Evolutionary conservation across 345 rosid genomes (phyloP).

Genomic region (Arabis alpina): DNA sequence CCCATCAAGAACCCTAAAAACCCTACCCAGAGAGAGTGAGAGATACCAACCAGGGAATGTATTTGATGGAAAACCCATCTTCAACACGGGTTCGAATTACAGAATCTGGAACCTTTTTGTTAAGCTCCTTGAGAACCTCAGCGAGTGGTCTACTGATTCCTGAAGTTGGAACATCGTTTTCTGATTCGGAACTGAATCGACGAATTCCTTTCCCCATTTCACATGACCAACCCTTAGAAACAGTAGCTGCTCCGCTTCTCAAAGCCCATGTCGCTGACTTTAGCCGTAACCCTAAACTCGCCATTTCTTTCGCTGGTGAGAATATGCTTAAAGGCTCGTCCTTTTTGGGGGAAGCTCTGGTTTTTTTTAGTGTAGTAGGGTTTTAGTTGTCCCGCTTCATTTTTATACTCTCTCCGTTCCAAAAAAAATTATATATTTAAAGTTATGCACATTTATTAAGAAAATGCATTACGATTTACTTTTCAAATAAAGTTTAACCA

Average conservation of each 20-base stretch:
- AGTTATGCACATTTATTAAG: too few species aligned
- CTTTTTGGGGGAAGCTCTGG: neutral
- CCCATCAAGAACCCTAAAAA: conserved; percentile 1
- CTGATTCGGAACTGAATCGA: conserved; percentile 35
- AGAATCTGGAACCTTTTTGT: conserved; percentile 76
- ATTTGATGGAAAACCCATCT: conserved; percentile 66
- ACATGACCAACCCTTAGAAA: conserved; percentile 10
- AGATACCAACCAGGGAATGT: conserved; percentile 68
- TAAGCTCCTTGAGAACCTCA: conserved; percentile 74
- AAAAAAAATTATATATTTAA: too few species aligned
- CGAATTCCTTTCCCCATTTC: conserved; percentile 30
- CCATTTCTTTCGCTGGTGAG: conserved; percentile 36
- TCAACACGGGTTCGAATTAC: conserved; percentile 58
- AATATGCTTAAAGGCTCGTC: conserved; percentile 16
- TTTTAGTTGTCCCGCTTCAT: conserved; percentile 6
- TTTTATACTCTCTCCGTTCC: too few species aligned
- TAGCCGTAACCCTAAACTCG: conserved; percentile 33
- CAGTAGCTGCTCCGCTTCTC: conserved; percentile 26
- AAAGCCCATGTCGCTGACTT: conserved; percentile 31
- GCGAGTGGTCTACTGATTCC: conserved; percentile 73
- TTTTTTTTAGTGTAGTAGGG: neutral
- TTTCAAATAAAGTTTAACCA: too few species aligned
- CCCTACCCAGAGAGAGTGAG: neutral
- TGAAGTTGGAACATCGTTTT: conserved; percentile 56
- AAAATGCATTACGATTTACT: too few species aligned